A percentile compares a stretch with the other conserved stretches of the same genome.
Conservation (phyloP, 192 early-diverging fungal genomes). For the Umbelopsis isabellina region DNA sequence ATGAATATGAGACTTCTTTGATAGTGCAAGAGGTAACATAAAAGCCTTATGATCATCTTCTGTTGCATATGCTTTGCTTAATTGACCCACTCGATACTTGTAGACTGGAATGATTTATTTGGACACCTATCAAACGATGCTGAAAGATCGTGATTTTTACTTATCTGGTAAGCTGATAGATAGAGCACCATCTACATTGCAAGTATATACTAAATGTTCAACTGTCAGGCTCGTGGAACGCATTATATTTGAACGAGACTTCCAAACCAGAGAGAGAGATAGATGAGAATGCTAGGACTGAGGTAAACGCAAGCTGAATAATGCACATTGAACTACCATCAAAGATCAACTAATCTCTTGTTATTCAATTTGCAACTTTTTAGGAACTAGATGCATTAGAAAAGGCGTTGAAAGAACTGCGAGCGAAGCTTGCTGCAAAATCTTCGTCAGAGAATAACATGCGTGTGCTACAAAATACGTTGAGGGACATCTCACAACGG, state of each 20-base stretch:
- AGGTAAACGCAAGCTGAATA: background rate
- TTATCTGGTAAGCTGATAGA: conserved; percentile 13
- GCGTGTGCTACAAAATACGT: background rate
- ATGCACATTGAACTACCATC: background rate
- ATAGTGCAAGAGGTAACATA: conserved; percentile 22
- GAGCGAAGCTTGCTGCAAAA: conserved; percentile 3
- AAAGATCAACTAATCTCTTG: background rate
- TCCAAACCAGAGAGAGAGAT: background rate
- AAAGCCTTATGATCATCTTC: background rate
- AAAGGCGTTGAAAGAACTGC: background rate
- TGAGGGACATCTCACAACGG: conserved; percentile 8
- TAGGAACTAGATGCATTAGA: conserved; percentile 5
- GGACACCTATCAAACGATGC: conserved; percentile 25
- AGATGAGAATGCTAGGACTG: conserved; percentile 5
- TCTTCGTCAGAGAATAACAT: conserved; percentile 2
- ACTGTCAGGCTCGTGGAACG: background rate
- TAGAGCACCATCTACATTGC: background rate
- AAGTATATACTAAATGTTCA: too few relatives aligned
- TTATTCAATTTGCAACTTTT: background rate
- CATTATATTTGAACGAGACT: background rate
- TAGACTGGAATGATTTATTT: conserved; percentile 21
- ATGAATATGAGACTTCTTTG: conserved; percentile 35
- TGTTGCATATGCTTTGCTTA: background rate
- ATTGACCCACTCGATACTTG: background rate
- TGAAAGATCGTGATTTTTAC: conserved; percentile 26